phyloP scores from a whole-genome alignment of 352 stramenopile species.

The Phytophthora citricola region DNA sequence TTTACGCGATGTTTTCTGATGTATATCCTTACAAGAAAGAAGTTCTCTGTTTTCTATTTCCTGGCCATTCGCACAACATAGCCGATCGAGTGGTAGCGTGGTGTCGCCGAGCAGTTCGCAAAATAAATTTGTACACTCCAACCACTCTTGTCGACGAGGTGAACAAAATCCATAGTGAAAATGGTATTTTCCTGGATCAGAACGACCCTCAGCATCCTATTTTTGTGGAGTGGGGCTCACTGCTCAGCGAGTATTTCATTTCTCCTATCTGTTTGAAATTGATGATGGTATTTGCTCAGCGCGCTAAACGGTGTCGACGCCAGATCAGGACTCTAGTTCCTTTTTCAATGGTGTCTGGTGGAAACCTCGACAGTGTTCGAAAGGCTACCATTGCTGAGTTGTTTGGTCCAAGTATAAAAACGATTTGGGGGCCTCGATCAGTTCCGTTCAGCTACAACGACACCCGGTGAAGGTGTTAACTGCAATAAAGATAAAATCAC shows the following conservation, averaged over 20 bases:
- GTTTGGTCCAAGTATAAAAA: neutral
- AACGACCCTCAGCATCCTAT: conserved; percentile 3
- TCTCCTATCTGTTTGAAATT: conserved; percentile 20
- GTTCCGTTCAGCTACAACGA: conserved; percentile 1
- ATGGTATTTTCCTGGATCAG: conserved; percentile 18
- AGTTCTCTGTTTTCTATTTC: conserved; percentile 4
- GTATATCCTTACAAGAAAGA: conserved; percentile 16
- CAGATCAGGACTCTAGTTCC: conserved; percentile 4
- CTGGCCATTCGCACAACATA: conserved; percentile 17
- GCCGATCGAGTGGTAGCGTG: conserved; percentile 16
- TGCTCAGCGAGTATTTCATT: conserved; percentile 13
- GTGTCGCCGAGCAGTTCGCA: conserved; percentile 1
- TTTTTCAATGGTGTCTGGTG: conserved; percentile 7
- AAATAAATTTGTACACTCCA: conserved; percentile 13
- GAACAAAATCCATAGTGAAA: conserved; percentile 7
- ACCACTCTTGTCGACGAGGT: neutral
- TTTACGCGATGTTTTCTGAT: neutral
- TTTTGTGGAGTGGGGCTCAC: conserved; percentile 4
- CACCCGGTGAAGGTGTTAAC: conserved; percentile 5
- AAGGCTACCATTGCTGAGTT: conserved; percentile 3
- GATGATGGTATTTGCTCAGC: conserved; percentile 11
- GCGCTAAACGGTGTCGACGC: conserved; percentile 9
- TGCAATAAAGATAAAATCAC: conserved; percentile 10
- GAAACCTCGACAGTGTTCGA: neutral
- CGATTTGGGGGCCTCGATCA: conserved; percentile 7